Conservation (phyloP, 139 green algal species). For the Coccomyxa sp. region DNA sequence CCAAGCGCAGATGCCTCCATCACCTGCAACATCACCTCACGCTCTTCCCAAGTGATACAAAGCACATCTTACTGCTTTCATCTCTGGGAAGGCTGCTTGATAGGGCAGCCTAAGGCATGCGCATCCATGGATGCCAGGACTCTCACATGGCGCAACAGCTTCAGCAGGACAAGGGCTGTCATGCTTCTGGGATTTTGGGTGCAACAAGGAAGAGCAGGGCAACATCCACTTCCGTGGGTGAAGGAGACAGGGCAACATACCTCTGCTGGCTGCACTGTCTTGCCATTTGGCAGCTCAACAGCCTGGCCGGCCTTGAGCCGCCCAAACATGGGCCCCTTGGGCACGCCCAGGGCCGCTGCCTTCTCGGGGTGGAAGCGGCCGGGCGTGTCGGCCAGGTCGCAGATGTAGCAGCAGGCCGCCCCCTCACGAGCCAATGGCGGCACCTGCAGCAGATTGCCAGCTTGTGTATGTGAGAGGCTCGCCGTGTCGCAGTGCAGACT, state of each 20-base stretch:
- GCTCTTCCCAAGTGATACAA: too few relatives aligned
- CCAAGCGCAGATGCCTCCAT: constrained; percentile 66
- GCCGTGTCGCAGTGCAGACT: too few relatives aligned
- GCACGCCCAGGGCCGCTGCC: constrained; percentile 71
- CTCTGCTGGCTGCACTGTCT: constrained; percentile 16
- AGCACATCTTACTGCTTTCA: too few relatives aligned
- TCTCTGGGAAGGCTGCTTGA: too few relatives aligned
- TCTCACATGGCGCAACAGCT: too few relatives aligned
- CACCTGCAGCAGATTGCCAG: constrained; percentile 16
- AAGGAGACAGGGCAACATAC: too few relatives aligned
- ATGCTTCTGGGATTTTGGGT: too few relatives aligned
- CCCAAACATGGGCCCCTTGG: constrained; percentile 58
- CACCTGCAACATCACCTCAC: constrained; percentile 43
- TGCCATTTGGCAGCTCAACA: constrained; percentile 49
- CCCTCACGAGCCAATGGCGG: constrained; percentile 8
- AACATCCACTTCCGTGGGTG: background rate
- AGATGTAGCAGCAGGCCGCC: constrained; percentile 59
- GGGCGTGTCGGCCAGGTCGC: constrained; percentile 61
- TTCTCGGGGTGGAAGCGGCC: constrained; percentile 87
- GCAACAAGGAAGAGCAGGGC: background rate
- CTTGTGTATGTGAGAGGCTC: too few relatives aligned
- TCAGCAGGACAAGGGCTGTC: too few relatives aligned
- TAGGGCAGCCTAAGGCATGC: too few relatives aligned
- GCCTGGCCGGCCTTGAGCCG: constrained; percentile 67
- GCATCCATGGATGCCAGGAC: too few relatives aligned